These are phyloP conservation scores for Colletotrichum destructivum DNA, from an alignment of 2,329 filamentous ascomycete genomes.

Conservation along the genomic window DNA sequence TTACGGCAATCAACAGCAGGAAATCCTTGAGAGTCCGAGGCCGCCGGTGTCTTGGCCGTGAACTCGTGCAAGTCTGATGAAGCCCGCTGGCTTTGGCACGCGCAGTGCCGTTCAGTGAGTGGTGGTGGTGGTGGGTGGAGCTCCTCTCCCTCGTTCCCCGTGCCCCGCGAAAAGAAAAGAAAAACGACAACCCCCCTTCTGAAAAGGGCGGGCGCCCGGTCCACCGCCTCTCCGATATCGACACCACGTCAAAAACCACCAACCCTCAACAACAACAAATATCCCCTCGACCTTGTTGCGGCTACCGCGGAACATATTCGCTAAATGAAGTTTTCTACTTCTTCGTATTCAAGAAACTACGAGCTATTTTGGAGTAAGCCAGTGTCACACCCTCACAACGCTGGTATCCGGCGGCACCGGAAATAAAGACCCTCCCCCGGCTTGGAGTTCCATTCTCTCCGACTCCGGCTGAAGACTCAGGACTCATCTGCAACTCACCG, in stretches of 20 bases:
- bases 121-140: slow-evolving; percentile 10
- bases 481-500: slow-evolving; percentile 15
- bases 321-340: slow-evolving; percentile 22
- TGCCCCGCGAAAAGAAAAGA: slow-evolving; percentile 12
- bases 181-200: not conserved
- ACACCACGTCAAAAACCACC: slow-evolving; percentile 1
- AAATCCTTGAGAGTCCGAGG: no score
- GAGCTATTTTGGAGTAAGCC: slow-evolving; percentile 9
- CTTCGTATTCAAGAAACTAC: slow-evolving; percentile 29
- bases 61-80: not conserved
- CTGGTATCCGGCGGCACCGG: slow-evolving; percentile 27
- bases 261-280: not conserved
- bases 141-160: slow-evolving; percentile 8
- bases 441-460: slow-evolving; percentile 20
- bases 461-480: no score
- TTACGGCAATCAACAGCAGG: not conserved
- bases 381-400: slow-evolving; percentile 30
- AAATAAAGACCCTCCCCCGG: slow-evolving; percentile 19
- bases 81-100: not conserved
- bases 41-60: not conserved
- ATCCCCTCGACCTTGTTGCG: slow-evolving; percentile 5
- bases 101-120: slow-evolving; percentile 8
- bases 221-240: slow-evolving; percentile 29
- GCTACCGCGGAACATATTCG: not conserved
- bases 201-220: slow-evolving; percentile 14